These are phyloP conservation scores for Cryphonectria radicalis DNA, from an alignment of 2,329 filamentous ascomycete species.

Conservation along the genomic window DNA sequence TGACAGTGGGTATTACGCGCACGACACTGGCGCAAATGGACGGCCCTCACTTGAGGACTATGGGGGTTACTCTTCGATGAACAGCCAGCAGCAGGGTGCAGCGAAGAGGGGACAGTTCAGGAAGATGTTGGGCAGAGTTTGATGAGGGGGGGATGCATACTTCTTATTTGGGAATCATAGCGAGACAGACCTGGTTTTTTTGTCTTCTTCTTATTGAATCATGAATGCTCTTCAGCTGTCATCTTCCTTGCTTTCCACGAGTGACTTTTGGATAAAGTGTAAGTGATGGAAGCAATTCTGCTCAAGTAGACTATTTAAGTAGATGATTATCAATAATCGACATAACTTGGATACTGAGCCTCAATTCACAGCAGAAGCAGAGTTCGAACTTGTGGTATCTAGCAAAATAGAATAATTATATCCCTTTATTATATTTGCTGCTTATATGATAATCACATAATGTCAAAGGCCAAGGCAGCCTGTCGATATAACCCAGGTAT, in stretches of 20 bases:
- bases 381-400: no score
- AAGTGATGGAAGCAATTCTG: background rate
- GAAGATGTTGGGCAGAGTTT: conserved; percentile 29
- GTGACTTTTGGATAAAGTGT: background rate
- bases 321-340: background rate
- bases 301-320: no score
- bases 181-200: background rate
- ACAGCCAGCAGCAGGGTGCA: conserved; percentile 11
- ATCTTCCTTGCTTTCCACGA: background rate
- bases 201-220: background rate
- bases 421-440: background rate
- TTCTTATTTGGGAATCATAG: background rate
- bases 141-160: background rate
- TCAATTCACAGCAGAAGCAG: background rate
- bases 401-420: background rate
- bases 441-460: background rate
- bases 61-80: conserved; percentile 13
- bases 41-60: conserved; percentile 21
- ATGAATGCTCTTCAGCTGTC: background rate
- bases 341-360: background rate
- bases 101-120: conserved; percentile 25
- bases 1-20: conserved; percentile 13
- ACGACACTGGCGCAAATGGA: conserved; percentile 7
- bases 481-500: background rate
- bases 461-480: background rate